Evolutionary conservation across 2,329 filamentous ascomycete species (phyloP).

Genomic region (Colletotrichum sojae): DNA sequence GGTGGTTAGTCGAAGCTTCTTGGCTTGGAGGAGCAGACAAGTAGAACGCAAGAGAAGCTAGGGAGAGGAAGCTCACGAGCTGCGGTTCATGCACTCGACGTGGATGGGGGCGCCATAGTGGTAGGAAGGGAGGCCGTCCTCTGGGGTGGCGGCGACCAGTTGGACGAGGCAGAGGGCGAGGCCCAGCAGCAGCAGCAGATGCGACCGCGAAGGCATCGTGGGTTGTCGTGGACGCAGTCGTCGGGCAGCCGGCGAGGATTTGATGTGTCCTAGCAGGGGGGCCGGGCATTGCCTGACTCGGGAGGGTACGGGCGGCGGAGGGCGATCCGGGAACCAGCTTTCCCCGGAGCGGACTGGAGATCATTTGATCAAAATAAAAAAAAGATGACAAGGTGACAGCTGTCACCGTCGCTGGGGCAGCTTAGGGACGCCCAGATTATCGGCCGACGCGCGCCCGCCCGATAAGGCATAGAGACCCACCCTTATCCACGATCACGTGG

Average conservation of each 20-base stretch:
- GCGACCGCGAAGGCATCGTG: slow-evolving; percentile 24
- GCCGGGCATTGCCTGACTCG: slow-evolving; percentile 38
- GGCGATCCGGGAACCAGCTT: slow-evolving; percentile 32
- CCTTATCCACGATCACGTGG: neutral
- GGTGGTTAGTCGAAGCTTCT: neutral
- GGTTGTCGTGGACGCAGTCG: slow-evolving; percentile 1
- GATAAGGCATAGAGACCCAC: slow-evolving; percentile 14
- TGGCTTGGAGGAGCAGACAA: too few relatives aligned
- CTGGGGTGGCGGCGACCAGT: slow-evolving; percentile 49
- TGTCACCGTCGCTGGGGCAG: slow-evolving; percentile 21
- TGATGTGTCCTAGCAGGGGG: slow-evolving; percentile 20
- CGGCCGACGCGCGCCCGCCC: neutral
- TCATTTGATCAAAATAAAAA: slow-evolving; percentile 16
- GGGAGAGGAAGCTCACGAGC: slow-evolving; percentile 67
- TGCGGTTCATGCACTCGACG: slow-evolving; percentile 82
- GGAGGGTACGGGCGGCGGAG: slow-evolving; percentile 17
- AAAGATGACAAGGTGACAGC: slow-evolving; percentile 19
- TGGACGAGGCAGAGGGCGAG: slow-evolving; percentile 30
- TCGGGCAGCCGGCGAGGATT: slow-evolving; percentile 9
- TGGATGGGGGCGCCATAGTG: slow-evolving; percentile 77
- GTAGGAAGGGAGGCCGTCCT: slow-evolving; percentile 70
- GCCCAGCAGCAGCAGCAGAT: slow-evolving; percentile 29
- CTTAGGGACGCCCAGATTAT: neutral
- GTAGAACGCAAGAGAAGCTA: neutral
- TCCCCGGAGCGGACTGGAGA: slow-evolving; percentile 27